Evolutionary conservation across 148 eudicot species (phyloP).

Genomic region (Simmondsia chinensis): DNA sequence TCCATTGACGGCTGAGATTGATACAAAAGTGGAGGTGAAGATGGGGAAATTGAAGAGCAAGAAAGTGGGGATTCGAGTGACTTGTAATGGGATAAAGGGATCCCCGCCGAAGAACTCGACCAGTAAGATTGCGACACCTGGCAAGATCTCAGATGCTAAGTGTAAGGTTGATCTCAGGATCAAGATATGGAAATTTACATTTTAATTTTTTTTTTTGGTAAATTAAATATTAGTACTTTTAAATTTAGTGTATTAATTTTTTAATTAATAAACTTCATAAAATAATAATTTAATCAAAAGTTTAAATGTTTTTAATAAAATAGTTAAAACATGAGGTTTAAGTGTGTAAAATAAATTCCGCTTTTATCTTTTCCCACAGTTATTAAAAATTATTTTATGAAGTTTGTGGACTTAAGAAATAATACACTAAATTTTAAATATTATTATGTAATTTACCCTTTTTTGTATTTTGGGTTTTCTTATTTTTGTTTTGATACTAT

Average conservation of each 20-base stretch:
- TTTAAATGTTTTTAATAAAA: no score
- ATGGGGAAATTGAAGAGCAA: constrained; percentile 51
- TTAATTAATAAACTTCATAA: no score
- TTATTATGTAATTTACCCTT: no score
- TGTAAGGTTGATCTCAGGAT: constrained; percentile 94
- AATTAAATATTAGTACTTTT: no score
- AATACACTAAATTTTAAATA: no score
- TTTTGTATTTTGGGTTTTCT: neutral
- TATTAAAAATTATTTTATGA: no score
- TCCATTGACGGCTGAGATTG: constrained; percentile 38
- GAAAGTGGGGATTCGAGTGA: constrained; percentile 60
- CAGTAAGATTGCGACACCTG: constrained; percentile 26
- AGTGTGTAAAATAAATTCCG: no score
- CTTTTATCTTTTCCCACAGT: no score
- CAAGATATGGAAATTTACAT: constrained; percentile 93
- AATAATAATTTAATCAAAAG: no score
- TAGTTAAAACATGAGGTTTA: no score
- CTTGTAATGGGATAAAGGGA: constrained; percentile 55
- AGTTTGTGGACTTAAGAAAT: no score
- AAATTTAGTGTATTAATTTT: no score
- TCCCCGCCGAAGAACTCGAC: constrained; percentile 33
- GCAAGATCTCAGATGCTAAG: constrained; percentile 31
- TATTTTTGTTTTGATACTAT: neutral
- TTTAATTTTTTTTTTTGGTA: constrained; percentile 22
- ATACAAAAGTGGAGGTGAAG: constrained; percentile 47